Evolutionary conservation across 2,329 filamentous ascomycete species (phyloP).

Genomic region (Chaetomium sp.): DNA sequence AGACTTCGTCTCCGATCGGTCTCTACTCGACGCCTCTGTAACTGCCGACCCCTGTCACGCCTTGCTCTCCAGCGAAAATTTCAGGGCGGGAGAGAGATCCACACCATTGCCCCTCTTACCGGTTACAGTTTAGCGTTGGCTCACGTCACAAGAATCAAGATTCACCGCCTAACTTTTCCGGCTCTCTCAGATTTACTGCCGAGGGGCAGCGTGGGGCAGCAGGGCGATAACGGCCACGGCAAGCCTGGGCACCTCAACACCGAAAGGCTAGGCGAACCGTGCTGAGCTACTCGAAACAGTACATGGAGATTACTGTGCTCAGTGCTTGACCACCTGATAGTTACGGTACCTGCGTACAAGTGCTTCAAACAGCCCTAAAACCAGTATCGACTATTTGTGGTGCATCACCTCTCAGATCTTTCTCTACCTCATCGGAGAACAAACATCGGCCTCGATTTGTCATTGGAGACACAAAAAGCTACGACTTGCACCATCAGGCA

Average conservation of each 20-base stretch:
- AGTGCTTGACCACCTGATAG: neutral
- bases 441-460: neutral
- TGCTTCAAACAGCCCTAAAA: neutral
- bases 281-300: neutral
- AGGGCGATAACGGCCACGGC: constrained; percentile 34
- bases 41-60: constrained; percentile 14
- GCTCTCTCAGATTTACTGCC: constrained; percentile 35
- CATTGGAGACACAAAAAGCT: neutral
- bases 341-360: neutral
- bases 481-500: neutral
- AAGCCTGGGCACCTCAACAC: neutral
- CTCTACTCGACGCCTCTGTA: constrained; percentile 14
- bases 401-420: neutral
- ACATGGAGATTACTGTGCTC: too few species aligned
- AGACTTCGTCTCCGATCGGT: constrained; percentile 19
- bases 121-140: constrained; percentile 31
- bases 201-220: constrained; percentile 28
- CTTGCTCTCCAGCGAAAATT: constrained; percentile 20
- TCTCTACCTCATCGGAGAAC: neutral
- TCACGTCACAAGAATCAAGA: constrained; percentile 30
- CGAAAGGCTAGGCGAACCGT: neutral
- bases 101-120: constrained; percentile 40
- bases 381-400: neutral
- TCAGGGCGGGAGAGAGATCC: constrained; percentile 18
- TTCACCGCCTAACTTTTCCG: constrained; percentile 32